Conservation (phyloP, 2,329 filamentous ascomycete species). For the Ceratocystis cubensis region DNA sequence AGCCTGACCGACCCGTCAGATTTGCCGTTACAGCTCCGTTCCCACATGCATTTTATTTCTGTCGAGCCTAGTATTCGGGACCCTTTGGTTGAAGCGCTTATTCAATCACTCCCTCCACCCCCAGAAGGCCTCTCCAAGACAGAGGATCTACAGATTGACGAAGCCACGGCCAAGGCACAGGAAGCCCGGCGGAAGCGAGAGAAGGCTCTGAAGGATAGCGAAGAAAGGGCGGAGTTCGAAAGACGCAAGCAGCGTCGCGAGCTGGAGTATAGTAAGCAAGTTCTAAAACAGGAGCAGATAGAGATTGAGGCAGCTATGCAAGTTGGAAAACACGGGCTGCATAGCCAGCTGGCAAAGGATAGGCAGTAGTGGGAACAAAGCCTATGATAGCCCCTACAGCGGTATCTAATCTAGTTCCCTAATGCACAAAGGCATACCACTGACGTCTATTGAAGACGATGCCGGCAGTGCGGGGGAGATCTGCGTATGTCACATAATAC, state of each 20-base stretch:
- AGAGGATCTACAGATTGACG: conserved; percentile 36
- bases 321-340: conserved; percentile 45
- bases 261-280: conserved; percentile 47
- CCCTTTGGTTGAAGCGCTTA: conserved; percentile 51
- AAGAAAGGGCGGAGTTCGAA: conserved; percentile 49
- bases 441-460: not conserved
- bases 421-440: not conserved
- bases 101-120: conserved; percentile 50
- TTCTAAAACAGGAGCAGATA: conserved; percentile 52
- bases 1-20: conserved; percentile 42
- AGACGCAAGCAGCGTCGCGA: conserved; percentile 47
- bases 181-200: conserved; percentile 49
- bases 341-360: conserved; percentile 13
- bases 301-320: conserved; percentile 58
- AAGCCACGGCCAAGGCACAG: conserved; percentile 36
- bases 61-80: conserved; percentile 50
- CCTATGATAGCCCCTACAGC: not conserved
- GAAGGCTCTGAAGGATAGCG: conserved; percentile 53
- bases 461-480: not conserved
- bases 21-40: conserved; percentile 50
- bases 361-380: not conserved
- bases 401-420: not conserved
- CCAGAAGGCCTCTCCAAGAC: conserved; percentile 26
- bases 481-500: not conserved
- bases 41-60: conserved; percentile 58